phyloP scores from a whole-genome alignment of 495 filamentous ascomycete genomes.

The Podospora pseudocomata region DNA sequence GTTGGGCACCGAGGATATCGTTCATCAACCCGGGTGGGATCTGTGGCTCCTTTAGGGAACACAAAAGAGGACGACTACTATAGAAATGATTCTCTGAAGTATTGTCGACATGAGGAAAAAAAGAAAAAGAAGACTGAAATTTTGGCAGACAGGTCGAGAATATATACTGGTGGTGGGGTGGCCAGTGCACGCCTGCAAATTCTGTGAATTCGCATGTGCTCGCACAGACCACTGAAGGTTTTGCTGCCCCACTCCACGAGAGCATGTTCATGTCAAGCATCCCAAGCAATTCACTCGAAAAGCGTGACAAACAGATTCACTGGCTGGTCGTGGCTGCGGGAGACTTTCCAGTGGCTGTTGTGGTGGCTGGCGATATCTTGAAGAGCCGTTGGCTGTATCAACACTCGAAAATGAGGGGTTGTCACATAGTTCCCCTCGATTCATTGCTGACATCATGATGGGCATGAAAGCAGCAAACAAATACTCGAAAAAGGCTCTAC shows the following conservation, averaged over 20 bases:
- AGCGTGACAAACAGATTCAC: neutral
- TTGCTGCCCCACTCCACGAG: neutral
- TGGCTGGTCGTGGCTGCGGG: neutral
- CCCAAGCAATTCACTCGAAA: neutral
- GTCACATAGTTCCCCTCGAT: neutral
- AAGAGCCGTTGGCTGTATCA: neutral
- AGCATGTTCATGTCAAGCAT: neutral
- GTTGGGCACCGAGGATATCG: conserved; percentile 57
- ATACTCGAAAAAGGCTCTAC: neutral
- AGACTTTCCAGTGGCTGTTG: neutral
- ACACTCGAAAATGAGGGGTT: neutral
- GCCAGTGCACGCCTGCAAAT: conserved; percentile 41
- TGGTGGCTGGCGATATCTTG: neutral
- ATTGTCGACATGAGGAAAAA: conserved; percentile 59
- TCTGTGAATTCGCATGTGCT: conserved; percentile 19
- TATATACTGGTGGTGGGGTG: conserved; percentile 40
- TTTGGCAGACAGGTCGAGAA: conserved; percentile 4
- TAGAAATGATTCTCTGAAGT: conserved; percentile 86
- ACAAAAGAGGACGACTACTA: conserved; percentile 78
- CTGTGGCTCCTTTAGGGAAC: conserved; percentile 68
- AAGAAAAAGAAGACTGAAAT: conserved; percentile 33
- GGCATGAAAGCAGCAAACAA: too few species aligned
- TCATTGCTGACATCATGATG: neutral
- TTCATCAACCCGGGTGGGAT: conserved; percentile 62
- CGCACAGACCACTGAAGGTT: neutral